These are phyloP conservation scores for Tausonia pullulans DNA, from an alignment of 1,284 basidiomycete genomes.

Conservation along the genomic window DNA sequence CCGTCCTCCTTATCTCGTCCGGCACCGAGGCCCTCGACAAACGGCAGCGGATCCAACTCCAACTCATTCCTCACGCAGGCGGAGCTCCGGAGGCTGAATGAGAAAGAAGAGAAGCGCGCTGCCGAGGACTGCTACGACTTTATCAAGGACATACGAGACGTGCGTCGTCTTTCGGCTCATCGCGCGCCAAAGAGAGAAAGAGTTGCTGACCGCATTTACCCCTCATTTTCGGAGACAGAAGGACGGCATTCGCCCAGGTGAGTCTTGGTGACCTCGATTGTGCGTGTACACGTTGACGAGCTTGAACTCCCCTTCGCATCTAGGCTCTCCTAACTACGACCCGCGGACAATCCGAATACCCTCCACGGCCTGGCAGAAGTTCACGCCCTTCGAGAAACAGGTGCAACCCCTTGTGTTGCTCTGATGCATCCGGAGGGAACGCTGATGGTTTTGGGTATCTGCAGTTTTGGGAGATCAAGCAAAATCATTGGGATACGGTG, in stretches of 20 bases:
- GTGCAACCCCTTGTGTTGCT: slow-evolving; percentile 32
- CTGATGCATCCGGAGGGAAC: too few species aligned
- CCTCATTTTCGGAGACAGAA: slow-evolving; percentile 44
- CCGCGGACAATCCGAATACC: slow-evolving; percentile 81
- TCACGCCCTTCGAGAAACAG: slow-evolving; percentile 94
- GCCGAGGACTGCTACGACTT: slow-evolving; percentile 75
- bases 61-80: slow-evolving; percentile 69
- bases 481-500: slow-evolving; percentile 86
- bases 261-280: background rate
- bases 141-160: slow-evolving; percentile 63
- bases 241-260: slow-evolving; percentile 64
- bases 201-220: background rate
- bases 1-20: slow-evolving; percentile 14
- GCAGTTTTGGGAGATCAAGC: slow-evolving; percentile 95
- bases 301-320: background rate
- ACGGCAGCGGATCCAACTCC: slow-evolving; percentile 14
- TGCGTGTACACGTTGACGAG: background rate
- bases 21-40: slow-evolving; percentile 5
- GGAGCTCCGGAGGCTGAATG: slow-evolving; percentile 61
- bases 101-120: slow-evolving; percentile 70
- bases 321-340: slow-evolving; percentile 69
- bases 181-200: background rate
- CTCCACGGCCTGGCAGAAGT: slow-evolving; percentile 60
- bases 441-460: background rate
- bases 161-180: slow-evolving; percentile 31